These are phyloP conservation scores for Parachaetomium inaequale DNA, from an alignment of 495 filamentous ascomycete genomes.

Conservation along the genomic window DNA sequence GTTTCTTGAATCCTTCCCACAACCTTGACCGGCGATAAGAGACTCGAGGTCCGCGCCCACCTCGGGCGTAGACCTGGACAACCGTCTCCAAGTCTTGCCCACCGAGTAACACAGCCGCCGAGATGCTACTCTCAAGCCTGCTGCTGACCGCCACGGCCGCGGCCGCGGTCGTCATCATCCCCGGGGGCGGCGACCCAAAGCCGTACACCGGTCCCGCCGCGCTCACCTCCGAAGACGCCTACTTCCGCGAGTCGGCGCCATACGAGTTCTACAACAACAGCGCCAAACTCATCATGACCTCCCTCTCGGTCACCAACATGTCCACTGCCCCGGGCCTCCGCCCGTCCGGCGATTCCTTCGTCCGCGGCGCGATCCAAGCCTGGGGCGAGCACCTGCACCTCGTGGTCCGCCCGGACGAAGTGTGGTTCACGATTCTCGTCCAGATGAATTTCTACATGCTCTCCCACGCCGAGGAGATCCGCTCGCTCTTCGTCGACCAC, in stretches of 20 bases:
- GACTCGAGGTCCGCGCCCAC: not conserved
- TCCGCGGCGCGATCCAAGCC: constrained; percentile 45
- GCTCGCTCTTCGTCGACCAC: constrained; percentile 44
- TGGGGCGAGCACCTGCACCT: constrained; percentile 52
- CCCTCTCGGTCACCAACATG: constrained; percentile 13
- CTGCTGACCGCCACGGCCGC: constrained; percentile 13
- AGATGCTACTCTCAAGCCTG: constrained; percentile 9
- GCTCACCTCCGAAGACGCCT: constrained; percentile 12
- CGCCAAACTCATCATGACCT: constrained; percentile 22
- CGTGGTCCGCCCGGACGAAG: constrained; percentile 53
- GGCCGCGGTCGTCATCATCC: constrained; percentile 23
- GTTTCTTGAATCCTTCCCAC: not conserved
- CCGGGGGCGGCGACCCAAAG: constrained; percentile 28
- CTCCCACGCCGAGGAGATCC: constrained; percentile 43
- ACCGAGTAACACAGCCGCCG: not conserved
- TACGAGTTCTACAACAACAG: constrained; percentile 26
- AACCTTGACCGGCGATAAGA: not conserved
- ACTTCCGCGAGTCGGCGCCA: constrained; percentile 21
- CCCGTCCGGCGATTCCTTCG: constrained; percentile 44
- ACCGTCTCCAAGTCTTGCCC: not conserved
- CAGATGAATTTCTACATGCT: constrained; percentile 55
- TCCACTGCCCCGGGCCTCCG: constrained; percentile 4
- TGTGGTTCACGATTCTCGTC: constrained; percentile 56
- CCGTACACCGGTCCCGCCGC: constrained; percentile 14
- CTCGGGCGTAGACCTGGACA: not conserved